Evolutionary conservation across 2,329 filamentous ascomycete genomes (phyloP), one percentile per base, ranked within the genome.

Genomic region (Bertia moriformis): DNA sequence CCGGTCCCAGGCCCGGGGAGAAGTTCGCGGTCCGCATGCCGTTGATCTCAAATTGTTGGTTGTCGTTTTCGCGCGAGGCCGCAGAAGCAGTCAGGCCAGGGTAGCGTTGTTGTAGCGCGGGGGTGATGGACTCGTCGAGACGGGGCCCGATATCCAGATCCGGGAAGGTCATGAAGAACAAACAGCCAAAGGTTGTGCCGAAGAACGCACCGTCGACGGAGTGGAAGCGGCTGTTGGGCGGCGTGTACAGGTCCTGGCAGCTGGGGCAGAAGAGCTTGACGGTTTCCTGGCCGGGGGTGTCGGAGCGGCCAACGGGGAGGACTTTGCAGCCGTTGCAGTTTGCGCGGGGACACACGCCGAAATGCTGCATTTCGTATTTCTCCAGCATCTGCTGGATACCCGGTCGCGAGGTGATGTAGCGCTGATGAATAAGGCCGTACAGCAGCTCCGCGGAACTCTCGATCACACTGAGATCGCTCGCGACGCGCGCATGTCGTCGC

Each of bases 331-430:
- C 73, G 48, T 73, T 71, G 60, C 80, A 85, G 53, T 75, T 67
- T 39, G 82, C 79, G 39, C 80, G 69, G 18, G 80, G 80, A 51
- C 80, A 85, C 44, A 73, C 71, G 18, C 80, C 80, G 49, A 85
- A 85, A 58, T 85, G 79, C 42, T 78, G 72, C 40, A 81, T 63
- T 51, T 84, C 79, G 58, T 84, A 84, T 55, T 85, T 85, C 54
- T 85, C 80, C 37, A 79, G 72, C 80, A 85, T 85, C 53, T 83
- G 78, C 57, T 84, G 79, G 48, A 85, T 84, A 19, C 80, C 80
- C 5, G 77, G 76, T 43, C 80, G 68, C 33, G 77, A 83, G 39
- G 78, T 83, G 56, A 85, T 84, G 57, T 83, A 85, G 41, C 80
- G 72, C 55, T 84, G 80, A 55, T 85, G 80, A 54, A 85, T 84